phyloP scores from a whole-genome alignment of 2,329 filamentous ascomycete species.

The Hortaea sp. region DNA sequence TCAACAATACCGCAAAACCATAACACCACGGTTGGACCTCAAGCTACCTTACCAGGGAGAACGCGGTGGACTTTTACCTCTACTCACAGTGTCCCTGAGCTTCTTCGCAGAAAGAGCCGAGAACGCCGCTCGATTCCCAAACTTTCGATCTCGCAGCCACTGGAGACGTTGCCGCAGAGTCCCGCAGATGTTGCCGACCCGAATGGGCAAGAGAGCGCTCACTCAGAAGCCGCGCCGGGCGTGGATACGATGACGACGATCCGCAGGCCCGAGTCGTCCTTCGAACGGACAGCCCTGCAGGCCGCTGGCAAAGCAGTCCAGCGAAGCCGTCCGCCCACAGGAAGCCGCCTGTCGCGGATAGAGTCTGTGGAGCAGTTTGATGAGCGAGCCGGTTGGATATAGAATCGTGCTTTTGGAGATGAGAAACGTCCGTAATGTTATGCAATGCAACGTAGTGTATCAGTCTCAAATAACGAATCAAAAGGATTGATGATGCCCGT shows the following conservation, averaged over 20 bases:
- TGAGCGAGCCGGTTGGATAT: background rate
- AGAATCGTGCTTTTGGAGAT: background rate
- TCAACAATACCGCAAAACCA: too few relatives aligned
- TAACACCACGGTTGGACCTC: too few relatives aligned
- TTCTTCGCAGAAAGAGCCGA: conserved; percentile 17
- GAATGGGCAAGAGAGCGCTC: background rate
- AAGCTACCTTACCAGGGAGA: conserved; percentile 5
- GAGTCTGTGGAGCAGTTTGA: background rate
- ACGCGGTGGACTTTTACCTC: conserved; percentile 19
- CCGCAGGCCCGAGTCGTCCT: background rate
- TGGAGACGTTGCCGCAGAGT: conserved; percentile 17
- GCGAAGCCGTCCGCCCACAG: background rate
- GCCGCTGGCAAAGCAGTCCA: conserved; percentile 1
- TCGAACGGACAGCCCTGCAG: background rate
- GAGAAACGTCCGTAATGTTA: too few relatives aligned
- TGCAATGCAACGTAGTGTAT: too few relatives aligned
- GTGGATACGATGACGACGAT: background rate
- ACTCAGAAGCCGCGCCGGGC: too few relatives aligned
- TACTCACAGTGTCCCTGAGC: conserved; percentile 20
- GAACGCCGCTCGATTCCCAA: conserved; percentile 7
- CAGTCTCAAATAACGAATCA: too few relatives aligned
- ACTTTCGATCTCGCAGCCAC: conserved; percentile 10
- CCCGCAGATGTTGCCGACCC: background rate
- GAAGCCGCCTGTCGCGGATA: background rate
- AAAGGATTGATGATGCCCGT: too few relatives aligned